Base-by-base conservation (phyloP, 768 basidiomycete species). In the Udeniomyces megalosporus region DNA sequence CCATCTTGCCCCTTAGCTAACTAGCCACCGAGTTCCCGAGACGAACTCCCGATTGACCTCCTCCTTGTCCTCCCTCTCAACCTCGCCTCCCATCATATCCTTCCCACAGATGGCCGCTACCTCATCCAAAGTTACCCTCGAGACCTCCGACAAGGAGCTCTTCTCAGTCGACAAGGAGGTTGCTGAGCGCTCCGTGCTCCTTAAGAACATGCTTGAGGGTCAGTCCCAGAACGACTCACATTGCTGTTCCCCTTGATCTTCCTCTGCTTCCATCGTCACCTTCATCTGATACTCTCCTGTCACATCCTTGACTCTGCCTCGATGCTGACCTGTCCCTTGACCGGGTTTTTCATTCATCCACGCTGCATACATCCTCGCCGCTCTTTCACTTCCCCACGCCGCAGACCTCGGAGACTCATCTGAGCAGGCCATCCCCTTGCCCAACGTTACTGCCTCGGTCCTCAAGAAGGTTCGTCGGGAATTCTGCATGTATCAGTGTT, bases 191-290 rank as follows among this genome's bases (percentile, higher is more conserved):
- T 85, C 83, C 66, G 90, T 93, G 11, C 82, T 99, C 69, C 95
- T 99, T 76, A 95, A 93, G 80, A 93, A 95, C 79, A 96, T 99
- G 95, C 85, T 97, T 58, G 95, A 97, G 76, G 95, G 95, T 88
- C 61, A 45, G 77, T 67, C 11, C n/a, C n/a, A 53, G 42, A 28
- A 47, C 45, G n/a, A 50, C 26, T 62, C 66, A 52, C 57, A 66
- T 65, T 58, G 28, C 35, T 10, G 20, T 38, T 44, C 47, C 29
- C 49, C 51, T 34, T 56, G 10, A 26, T 32, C 52, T 31, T 45
- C 54, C n/a, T 24, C 5, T 38, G n/a, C n/a, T 12, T 17, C 51
- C 24, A 15, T 15, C 32, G 44, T 17, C 46, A 26, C 10, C 29
- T 24, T 17, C 5, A 34, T 22, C 22, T 34, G 20, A 44, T 45